phyloP scores from a whole-genome alignment of 805 yeast species.

The Candida endomychidarum region DNA sequence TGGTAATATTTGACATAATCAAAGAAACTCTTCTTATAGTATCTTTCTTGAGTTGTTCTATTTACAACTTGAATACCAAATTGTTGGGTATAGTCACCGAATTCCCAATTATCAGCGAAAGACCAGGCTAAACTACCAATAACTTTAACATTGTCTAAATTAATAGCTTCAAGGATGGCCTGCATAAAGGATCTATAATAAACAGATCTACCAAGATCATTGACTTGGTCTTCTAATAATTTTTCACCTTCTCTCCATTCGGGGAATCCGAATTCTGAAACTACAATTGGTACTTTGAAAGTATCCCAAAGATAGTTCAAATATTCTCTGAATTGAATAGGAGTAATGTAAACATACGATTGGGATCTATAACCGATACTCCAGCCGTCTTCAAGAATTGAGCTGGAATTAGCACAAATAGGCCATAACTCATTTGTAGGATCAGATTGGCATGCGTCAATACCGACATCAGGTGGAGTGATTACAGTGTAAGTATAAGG shows the following conservation, averaged over 20 bases:
- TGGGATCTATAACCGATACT: conserved; percentile 22
- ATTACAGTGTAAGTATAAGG: conserved; percentile 25
- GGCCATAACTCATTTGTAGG: conserved; percentile 24
- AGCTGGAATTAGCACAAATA: conserved; percentile 20
- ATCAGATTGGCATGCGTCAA: conserved; percentile 24
- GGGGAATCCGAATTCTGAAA: conserved; percentile 36
- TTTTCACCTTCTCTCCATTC: conserved; percentile 29
- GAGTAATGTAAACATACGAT: conserved; percentile 22
- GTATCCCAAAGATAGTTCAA: conserved; percentile 27
- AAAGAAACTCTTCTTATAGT: conserved; percentile 23
- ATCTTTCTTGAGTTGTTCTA: conserved; percentile 26
- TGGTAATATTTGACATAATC: conserved; percentile 14
- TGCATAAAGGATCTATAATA: conserved; percentile 29
- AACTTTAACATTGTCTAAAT: conserved; percentile 26
- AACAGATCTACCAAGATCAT: conserved; percentile 27
- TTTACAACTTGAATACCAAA: conserved; percentile 27
- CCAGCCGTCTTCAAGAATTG: conserved; percentile 20
- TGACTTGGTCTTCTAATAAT: conserved; percentile 23
- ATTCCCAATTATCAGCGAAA: conserved; percentile 33
- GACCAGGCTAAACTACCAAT: conserved; percentile 35
- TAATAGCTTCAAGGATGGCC: conserved; percentile 22
- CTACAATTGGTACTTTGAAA: conserved; percentile 24
- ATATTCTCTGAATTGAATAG: conserved; percentile 23
- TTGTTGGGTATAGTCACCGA: conserved; percentile 24
- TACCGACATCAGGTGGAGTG: conserved; percentile 21